These are phyloP conservation scores for Candida fluviatilis DNA, from an alignment of 805 yeast genomes.

Conservation along the genomic window DNA sequence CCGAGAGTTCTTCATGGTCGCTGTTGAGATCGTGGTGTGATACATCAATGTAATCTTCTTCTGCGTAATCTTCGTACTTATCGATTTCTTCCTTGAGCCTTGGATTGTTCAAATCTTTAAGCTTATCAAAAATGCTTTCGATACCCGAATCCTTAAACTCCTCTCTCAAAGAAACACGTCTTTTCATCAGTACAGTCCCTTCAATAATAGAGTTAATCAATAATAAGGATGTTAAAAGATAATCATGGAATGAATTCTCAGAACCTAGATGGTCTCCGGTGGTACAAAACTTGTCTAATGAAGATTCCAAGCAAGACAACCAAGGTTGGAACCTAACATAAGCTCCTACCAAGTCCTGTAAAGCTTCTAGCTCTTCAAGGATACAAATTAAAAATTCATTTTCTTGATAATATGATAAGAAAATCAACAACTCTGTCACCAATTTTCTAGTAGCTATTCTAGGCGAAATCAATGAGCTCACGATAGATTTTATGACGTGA, in stretches of 20 bases:
- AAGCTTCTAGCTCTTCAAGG: conserved; percentile 26
- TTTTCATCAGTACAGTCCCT: conserved; percentile 22
- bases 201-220: conserved; percentile 31
- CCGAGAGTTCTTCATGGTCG: neutral
- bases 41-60: conserved; percentile 22
- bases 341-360: conserved; percentile 35
- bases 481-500: conserved; percentile 33
- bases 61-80: conserved; percentile 34
- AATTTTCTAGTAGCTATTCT: conserved; percentile 35
- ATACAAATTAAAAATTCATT: conserved; percentile 17
- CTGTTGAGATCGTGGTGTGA: neutral
- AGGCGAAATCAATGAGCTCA: conserved; percentile 37
- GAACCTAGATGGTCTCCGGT: conserved; percentile 7
- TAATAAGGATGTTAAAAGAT: conserved; percentile 32
- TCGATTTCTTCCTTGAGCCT: conserved; percentile 35
- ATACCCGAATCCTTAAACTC: conserved; percentile 35
- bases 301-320: conserved; percentile 33
- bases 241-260: conserved; percentile 22
- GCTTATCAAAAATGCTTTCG: conserved; percentile 30
- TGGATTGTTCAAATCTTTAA: conserved; percentile 25
- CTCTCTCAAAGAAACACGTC: conserved; percentile 27
- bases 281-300: conserved; percentile 26
- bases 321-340: conserved; percentile 38
- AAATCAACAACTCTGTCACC: conserved; percentile 41
- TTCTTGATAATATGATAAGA: conserved; percentile 25